A percentile compares a stretch with the other conserved stretches of the same genome.
Evolutionary conservation across 345 rosid genomes (phyloP).

Genomic region (Citrus maxima): DNA sequence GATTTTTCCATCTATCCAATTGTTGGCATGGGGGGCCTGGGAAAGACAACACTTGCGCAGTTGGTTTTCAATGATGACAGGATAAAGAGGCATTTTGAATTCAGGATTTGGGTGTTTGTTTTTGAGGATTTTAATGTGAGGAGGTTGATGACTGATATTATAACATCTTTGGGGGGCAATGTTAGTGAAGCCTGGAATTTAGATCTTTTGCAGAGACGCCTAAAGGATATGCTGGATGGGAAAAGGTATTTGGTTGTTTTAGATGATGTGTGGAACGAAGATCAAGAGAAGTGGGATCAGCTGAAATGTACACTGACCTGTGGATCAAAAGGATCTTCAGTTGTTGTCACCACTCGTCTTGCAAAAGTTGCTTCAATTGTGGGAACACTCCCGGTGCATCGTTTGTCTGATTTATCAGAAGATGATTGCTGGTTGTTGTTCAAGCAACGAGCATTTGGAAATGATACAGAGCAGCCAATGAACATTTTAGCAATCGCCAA

Average conservation of each 20-base stretch:
- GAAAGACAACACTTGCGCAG: slow-evolving; percentile 1
- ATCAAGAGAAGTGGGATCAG: background rate
- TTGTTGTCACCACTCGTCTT: background rate
- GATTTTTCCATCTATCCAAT: background rate
- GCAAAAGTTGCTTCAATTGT: background rate
- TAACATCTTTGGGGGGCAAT: background rate
- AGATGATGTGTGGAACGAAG: slow-evolving; percentile 15
- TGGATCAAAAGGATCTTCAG: background rate
- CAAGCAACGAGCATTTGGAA: background rate
- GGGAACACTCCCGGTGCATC: background rate
- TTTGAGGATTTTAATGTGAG: background rate
- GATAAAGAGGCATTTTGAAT: background rate
- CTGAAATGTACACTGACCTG: background rate
- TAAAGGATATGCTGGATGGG: background rate
- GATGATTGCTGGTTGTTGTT: background rate
- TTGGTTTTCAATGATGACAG: background rate
- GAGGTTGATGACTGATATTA: background rate
- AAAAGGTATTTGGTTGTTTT: background rate
- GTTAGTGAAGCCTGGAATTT: background rate
- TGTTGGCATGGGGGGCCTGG: background rate
- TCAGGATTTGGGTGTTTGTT: background rate
- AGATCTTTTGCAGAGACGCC: slow-evolving; percentile 2
- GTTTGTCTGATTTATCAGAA: background rate
- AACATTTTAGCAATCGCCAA: background rate
- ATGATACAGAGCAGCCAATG: background rate